Conservation (phyloP, 176 grass and related monocot species). For the Raddia guianensis region DNA sequence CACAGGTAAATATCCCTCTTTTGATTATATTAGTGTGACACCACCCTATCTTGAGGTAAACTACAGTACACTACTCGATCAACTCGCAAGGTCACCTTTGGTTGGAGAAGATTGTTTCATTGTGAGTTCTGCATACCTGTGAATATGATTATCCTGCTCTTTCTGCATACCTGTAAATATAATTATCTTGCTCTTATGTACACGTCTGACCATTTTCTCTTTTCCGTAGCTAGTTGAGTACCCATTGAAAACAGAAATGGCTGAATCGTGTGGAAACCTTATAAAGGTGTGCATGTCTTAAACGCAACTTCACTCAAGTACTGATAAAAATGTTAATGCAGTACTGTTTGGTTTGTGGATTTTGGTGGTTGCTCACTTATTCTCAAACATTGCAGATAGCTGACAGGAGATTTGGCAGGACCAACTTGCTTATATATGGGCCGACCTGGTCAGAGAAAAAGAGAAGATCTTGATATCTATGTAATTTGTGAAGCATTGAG, state of each 20-base stretch:
- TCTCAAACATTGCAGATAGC: conserved; percentile 64
- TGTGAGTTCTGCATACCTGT: conserved; percentile 53
- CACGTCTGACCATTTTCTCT: conserved; percentile 38
- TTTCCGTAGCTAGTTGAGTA: conserved; percentile 83
- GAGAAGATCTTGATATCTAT: conserved; percentile 50
- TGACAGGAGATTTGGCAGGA: conserved; percentile 92
- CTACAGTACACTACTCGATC: conserved; percentile 70
- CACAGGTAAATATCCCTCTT: conserved; percentile 59
- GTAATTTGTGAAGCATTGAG: neutral
- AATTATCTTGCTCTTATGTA: conserved; percentile 26
- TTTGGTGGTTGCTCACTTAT: conserved; percentile 33
- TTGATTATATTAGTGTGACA: conserved; percentile 97
- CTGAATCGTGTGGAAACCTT: conserved; percentile 76
- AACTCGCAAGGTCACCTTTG: conserved; percentile 77
- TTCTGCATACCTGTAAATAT: conserved; percentile 8
- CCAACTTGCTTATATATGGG: conserved; percentile 92
- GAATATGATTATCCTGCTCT: conserved; percentile 18
- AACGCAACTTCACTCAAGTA: neutral
- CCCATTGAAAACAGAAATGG: conserved; percentile 77
- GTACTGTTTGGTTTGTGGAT: neutral
- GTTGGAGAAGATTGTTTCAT: conserved; percentile 96
- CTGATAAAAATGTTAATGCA: neutral
- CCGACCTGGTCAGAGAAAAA: conserved; percentile 91
- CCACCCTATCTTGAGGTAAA: conserved; percentile 85
- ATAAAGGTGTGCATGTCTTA: conserved; percentile 55